Evolutionary conservation across 148 eudicot species (phyloP), one percentile per base, ranked within the genome.

Genomic region (Dianthus caryophyllus): DNA sequence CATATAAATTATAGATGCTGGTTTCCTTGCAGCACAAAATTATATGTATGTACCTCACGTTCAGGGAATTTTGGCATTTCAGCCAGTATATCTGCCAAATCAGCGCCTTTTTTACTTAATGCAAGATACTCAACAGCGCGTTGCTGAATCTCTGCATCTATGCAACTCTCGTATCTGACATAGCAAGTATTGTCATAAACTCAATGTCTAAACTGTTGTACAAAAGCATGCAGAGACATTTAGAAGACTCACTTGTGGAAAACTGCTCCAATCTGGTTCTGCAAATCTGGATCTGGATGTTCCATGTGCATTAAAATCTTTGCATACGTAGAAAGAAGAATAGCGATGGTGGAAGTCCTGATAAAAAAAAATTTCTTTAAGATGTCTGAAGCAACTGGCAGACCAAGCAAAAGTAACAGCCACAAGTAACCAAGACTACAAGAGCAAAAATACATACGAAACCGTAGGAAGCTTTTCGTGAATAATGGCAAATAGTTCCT

Each of bases 41-140:
- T 51, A 56, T 60, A 70, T 41, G 54, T 26, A 68, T 60, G 41
- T 65, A 90, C 99, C 96, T 90, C 86, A 55, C 99, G 87, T 73
- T 94, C 99, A 20, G 98, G 97, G 78, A 94, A 94, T 76, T 94
- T 94, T 5, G 98, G 98, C 98, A 94, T 94, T 82, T 94, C 97
- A 70, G 98, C 97, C 83, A 94, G 72, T 79, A 94, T 82, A 77
- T 94, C 98, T 79, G 83, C 82, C 71, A 94, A 87, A 73, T 88
- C 85, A 75, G 80, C 87, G 71, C 98, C 98, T 79, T 88, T 94
- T 74, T 78, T 73, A 77, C 97, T 90, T 78, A 94, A 78, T 53
- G 88, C 79, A 53, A 88, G 76, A 76, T 94, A 94, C 80, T 94
- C 98, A 61, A 85, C 89, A 62, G 98, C 98, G 41, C 98, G 81